Conservation (phyloP, 148 eudicot species). For the Arctostaphylos glauca region DNA sequence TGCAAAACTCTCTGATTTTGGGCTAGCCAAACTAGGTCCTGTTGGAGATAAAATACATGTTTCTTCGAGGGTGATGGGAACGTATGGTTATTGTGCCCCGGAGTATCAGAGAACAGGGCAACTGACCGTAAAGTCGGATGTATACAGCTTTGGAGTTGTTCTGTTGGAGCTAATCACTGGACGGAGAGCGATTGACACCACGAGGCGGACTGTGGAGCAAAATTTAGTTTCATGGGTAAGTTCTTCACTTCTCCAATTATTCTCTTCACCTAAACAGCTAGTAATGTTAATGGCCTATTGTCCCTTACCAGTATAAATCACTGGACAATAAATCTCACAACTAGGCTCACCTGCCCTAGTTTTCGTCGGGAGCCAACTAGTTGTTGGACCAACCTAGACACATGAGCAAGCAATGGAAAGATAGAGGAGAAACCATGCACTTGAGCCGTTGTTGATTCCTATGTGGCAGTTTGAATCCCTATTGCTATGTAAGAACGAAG, state of each 20-base stretch:
- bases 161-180: slow-evolving; percentile 61
- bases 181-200: slow-evolving; percentile 44
- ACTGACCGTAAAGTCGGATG: slow-evolving; percentile 51
- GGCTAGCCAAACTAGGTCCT: slow-evolving; percentile 61
- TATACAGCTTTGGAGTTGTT: slow-evolving; percentile 71
- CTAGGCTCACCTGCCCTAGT: background rate
- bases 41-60: slow-evolving; percentile 44
- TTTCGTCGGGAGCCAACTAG: too few relatives aligned
- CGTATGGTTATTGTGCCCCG: slow-evolving; percentile 59
- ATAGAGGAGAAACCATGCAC: too few relatives aligned
- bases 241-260: background rate
- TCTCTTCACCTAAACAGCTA: background rate
- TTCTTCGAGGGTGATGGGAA: slow-evolving; percentile 55
- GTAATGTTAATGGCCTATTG: background rate
- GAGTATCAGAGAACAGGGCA: slow-evolving; percentile 58
- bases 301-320: background rate
- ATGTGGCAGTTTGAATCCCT: background rate
- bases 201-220: slow-evolving; percentile 32
- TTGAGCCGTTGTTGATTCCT: background rate
- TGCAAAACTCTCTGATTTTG: slow-evolving; percentile 67
- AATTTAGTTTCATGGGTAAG: slow-evolving; percentile 56
- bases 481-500: background rate
- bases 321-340: background rate
- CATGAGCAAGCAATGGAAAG: too few relatives aligned
- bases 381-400: too few relatives aligned